These are phyloP conservation scores for Bipolaris oryzae DNA, from an alignment of 2,329 filamentous ascomycete species.

Conservation along the genomic window DNA sequence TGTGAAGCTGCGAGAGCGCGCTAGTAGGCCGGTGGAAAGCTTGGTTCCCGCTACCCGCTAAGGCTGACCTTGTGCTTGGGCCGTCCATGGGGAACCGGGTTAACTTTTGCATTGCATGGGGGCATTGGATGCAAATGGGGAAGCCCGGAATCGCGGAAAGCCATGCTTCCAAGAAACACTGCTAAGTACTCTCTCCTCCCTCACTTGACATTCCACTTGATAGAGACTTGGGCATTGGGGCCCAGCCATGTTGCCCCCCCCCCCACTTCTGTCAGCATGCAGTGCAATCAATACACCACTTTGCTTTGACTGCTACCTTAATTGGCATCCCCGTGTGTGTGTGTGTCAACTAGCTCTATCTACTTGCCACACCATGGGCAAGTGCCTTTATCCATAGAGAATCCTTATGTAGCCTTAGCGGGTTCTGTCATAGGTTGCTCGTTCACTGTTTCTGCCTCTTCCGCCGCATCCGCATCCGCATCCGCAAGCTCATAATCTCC, in stretches of 20 bases:
- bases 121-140: not conserved
- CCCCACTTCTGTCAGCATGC: not conserved
- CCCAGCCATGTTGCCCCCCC: not conserved
- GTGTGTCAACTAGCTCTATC: not conserved
- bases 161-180: not conserved
- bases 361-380: not conserved
- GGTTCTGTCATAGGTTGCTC: constrained; percentile 1
- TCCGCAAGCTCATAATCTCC: constrained; percentile 9
- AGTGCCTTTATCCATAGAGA: not conserved
- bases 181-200: no score
- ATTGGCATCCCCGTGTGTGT: not conserved
- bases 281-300: not conserved
- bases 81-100: not conserved
- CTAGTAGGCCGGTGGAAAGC: constrained; percentile 38
- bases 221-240: not conserved
- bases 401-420: not conserved
- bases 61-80: constrained; percentile 12
- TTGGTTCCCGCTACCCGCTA: constrained; percentile 36
- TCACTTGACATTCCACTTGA: no score
- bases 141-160: not conserved
- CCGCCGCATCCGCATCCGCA: constrained; percentile 2
- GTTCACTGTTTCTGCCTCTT: constrained; percentile 6
- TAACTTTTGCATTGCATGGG: not conserved
- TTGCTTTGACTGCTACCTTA: not conserved
- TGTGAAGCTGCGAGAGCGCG: constrained; percentile 14